Base-by-base conservation (phyloP, 2,329 filamentous ascomycete species). In the Aureobasidium uvarum region DNA sequence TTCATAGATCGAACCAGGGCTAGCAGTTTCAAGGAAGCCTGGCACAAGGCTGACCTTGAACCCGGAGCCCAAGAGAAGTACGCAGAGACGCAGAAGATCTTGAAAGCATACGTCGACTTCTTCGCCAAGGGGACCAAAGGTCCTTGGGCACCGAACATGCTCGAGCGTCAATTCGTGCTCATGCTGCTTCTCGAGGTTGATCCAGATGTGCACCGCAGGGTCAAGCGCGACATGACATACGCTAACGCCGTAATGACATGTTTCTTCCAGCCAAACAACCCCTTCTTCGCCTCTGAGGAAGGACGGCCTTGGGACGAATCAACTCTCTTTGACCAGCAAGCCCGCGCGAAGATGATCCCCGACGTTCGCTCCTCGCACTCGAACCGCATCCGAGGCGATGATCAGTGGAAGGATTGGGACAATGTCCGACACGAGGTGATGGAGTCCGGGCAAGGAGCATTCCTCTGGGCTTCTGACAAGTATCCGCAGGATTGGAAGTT, bases 11-110 rank as follows among this genome's bases (percentile, higher is more conserved):
- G 76, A 71, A 72, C 70, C 73, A 75, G 71, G 65, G 70, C 66
- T 51, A 62, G 60, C 76, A 72, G 72, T 8, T 79, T 81, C 70
- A 79, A 82, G 59, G 72, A 74, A 33, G 60, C 60, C 6, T 82
- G 80, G 72, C 81, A 82, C 65, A 71, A 74, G 5, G 79, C 74
- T 5, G 80, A 83, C 52, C 68, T 81, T 1, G 77, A 80, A 55
- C 76, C 78, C 0, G 73, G 76, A 3, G 75, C 76, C 0, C 74
- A 75, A 31, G 71, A 74, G 50, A 74, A 72, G 60, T 80, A 79
- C 67, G 55, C 72, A 1, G 76, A 80, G 60, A 73, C 75, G 23
- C 72, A 73, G 50, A 70, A 72, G 3, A 74, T 81, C 64, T 70
- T 78, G 36, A 68, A 64, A 20, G 67, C 67, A 28, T 48, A 64